Conservation (phyloP, 306 rosid genomes). For the Fragaria iinumae region DNA sequence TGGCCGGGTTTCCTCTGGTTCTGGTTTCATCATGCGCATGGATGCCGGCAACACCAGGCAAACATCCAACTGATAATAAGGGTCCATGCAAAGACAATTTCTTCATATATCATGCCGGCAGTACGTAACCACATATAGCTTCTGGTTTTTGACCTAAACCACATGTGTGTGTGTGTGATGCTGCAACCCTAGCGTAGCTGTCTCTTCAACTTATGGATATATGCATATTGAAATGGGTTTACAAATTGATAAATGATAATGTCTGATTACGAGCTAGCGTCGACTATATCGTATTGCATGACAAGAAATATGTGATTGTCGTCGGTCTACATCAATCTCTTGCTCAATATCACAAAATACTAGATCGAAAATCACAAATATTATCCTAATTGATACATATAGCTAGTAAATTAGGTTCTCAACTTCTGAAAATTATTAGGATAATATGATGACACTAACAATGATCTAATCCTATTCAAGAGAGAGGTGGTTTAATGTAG, state of each 20-base stretch:
- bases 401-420: not conserved
- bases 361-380: too few relatives aligned
- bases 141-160: not conserved
- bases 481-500: not conserved
- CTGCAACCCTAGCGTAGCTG: not conserved
- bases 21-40: not conserved
- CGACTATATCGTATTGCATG: too few relatives aligned
- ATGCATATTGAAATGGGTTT: not conserved
- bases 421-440: not conserved
- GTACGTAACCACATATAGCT: not conserved
- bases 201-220: too few relatives aligned
- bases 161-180: not conserved
- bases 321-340: too few relatives aligned
- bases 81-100: not conserved
- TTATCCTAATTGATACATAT: too few relatives aligned
- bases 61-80: not conserved
- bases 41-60: not conserved
- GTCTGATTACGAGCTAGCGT: too few relatives aligned
- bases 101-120: not conserved
- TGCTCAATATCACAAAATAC: too few relatives aligned
- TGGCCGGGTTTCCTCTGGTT: not conserved
- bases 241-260: not conserved
- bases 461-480: not conserved
- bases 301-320: too few relatives aligned
- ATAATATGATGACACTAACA: not conserved